Percentiles rank a stretch among this genome's conserved stretches.
These are phyloP conservation scores for Reticulascus tulasneorum DNA, from an alignment of 2,329 filamentous ascomycete species.

Conservation along the genomic window DNA sequence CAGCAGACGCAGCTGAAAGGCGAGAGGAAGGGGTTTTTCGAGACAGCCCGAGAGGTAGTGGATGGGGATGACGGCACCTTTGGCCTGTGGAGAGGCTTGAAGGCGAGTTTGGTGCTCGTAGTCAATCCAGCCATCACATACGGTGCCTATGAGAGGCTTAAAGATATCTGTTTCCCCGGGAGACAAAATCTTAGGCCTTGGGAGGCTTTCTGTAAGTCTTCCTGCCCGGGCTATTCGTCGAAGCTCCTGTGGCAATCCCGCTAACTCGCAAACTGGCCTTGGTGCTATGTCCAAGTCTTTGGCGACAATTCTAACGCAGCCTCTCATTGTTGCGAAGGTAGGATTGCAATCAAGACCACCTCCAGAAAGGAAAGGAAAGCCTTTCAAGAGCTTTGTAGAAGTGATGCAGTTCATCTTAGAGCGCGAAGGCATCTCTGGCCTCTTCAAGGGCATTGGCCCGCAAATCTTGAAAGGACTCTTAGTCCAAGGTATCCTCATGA, in stretches of 20 bases:
- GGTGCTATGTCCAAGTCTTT: slow-evolving; percentile 90
- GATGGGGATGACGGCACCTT: slow-evolving; percentile 84
- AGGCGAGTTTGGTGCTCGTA: slow-evolving; percentile 91
- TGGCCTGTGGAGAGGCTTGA: slow-evolving; percentile 91
- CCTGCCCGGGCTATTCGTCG: not conserved
- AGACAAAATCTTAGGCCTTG: slow-evolving; percentile 71
- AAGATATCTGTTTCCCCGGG: slow-evolving; percentile 71
- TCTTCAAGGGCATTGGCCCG: slow-evolving; percentile 96
- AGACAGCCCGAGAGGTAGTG: slow-evolving; percentile 84
- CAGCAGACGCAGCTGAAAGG: slow-evolving; percentile 88
- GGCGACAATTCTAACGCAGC: slow-evolving; percentile 89
- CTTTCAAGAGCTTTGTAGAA: slow-evolving; percentile 88
- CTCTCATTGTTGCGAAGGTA: slow-evolving; percentile 95
- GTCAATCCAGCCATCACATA: slow-evolving; percentile 98
- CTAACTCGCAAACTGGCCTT: slow-evolving; percentile 36
- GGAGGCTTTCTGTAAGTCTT: slow-evolving; percentile 82
- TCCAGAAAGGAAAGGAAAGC: slow-evolving; percentile 76
- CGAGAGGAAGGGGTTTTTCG: slow-evolving; percentile 81
- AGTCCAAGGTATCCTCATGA: slow-evolving; percentile 96
- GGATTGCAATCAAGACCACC: slow-evolving; percentile 92
- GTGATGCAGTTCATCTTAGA: slow-evolving; percentile 93
- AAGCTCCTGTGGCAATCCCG: not conserved
- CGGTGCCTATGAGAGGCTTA: slow-evolving; percentile 88
- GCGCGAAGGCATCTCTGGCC: slow-evolving; percentile 74
- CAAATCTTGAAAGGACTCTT: slow-evolving; percentile 90